A percentile compares a stretch with the other conserved stretches of the same genome.
phyloP scores from a whole-genome alignment of 352 stramenopile species.

The Phytopythium mirpurense region DNA sequence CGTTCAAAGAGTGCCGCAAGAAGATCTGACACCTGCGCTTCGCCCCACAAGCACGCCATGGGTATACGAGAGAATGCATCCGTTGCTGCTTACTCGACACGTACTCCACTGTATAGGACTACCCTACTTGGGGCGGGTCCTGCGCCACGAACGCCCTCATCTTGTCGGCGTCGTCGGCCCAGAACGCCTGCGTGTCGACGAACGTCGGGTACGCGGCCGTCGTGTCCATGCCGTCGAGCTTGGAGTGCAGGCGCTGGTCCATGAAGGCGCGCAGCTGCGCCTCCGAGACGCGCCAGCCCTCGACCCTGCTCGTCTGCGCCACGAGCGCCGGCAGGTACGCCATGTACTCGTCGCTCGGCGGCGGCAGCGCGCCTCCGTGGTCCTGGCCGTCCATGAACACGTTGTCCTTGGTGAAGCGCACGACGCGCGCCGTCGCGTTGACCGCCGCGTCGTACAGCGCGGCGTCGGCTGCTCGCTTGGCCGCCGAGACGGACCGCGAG shows the following conservation, averaged over 20 bases:
- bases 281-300: constrained; percentile 24
- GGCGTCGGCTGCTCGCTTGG: constrained; percentile 15
- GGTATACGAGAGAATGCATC: too few relatives aligned
- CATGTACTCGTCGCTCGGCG: constrained; percentile 24
- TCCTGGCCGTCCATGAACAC: constrained; percentile 40
- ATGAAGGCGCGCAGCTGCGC: constrained; percentile 45
- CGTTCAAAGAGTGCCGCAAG: constrained; percentile 74
- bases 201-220: constrained; percentile 37
- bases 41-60: too few relatives aligned
- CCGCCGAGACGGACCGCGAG: constrained; percentile 15
- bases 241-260: constrained; percentile 43
- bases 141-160: constrained; percentile 21
- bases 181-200: constrained; percentile 48
- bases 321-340: constrained; percentile 36
- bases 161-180: constrained; percentile 24
- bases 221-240: constrained; percentile 53
- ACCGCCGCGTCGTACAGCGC: constrained; percentile 29
- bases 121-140: background rate
- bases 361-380: constrained; percentile 13
- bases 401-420: constrained; percentile 69
- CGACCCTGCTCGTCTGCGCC: constrained; percentile 17
- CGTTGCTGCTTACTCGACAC: too few relatives aligned
- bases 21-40: constrained; percentile 39
- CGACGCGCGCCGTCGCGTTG: constrained; percentile 44
- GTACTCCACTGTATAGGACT: too few relatives aligned